A percentile compares a stretch with the other conserved stretches of the same genome.
These are phyloP conservation scores for Leucoagaricus sp. DNA, from an alignment of 1,284 basidiomycete genomes.

Conservation along the genomic window DNA sequence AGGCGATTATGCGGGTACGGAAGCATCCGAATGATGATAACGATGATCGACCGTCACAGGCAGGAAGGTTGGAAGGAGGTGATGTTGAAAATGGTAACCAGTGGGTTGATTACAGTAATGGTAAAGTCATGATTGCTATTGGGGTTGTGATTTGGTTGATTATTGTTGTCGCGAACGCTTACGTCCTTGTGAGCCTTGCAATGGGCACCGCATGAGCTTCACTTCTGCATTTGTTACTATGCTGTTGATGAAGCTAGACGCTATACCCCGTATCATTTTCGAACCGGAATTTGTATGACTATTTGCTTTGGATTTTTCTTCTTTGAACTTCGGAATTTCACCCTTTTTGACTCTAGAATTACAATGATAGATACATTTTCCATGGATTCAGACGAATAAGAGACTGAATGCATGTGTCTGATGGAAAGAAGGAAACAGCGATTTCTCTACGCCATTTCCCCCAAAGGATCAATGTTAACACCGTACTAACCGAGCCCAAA, in stretches of 20 bases:
- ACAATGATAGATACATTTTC: no score
- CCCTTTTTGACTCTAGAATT: not conserved
- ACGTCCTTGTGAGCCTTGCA: constrained; percentile 56
- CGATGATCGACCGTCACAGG: not conserved
- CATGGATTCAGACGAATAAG: no score
- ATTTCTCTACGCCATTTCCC: no score
- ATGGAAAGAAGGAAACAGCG: no score
- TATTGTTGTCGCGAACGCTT: constrained; percentile 69
- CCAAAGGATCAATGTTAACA: no score
- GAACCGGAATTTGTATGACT: not conserved
- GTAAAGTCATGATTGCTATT: constrained; percentile 50
- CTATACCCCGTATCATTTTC: not conserved
- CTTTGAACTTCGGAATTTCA: not conserved
- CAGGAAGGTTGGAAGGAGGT: not conserved
- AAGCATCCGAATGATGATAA: constrained; percentile 17
- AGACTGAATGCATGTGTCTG: no score
- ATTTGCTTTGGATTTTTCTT: not conserved
- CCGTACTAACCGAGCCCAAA: no score
- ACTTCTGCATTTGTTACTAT: not conserved
- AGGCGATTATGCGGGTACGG: constrained; percentile 62
- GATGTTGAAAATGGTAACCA: constrained; percentile 25
- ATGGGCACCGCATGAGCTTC: constrained; percentile 13
- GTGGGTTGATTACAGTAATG: constrained; percentile 63
- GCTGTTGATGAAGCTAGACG: no score
- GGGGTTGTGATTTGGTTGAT: constrained; percentile 67